Evolutionary conservation across 768 basidiomycete species (phyloP).

Genomic region (Russula earlei): DNA sequence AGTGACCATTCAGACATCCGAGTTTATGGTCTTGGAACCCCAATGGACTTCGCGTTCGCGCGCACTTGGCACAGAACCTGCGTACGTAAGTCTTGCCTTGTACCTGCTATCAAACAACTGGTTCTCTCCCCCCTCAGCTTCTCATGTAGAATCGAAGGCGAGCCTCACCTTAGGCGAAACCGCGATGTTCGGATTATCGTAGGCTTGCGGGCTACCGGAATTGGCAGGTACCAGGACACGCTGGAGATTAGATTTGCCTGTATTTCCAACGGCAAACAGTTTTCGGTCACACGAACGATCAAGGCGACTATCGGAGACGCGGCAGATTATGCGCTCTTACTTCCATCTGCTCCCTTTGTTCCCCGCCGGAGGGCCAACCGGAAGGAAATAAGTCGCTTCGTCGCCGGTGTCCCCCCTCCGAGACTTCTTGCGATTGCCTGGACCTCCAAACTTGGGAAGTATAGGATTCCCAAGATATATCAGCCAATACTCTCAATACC

Average conservation of each 20-base stretch:
- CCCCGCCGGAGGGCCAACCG: not conserved
- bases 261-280: not conserved
- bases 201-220: not conserved
- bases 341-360: not conserved
- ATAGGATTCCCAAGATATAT: not conserved
- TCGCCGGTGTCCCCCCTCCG: not conserved
- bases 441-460: not conserved
- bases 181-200: not conserved
- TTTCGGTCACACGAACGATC: not conserved
- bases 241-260: conserved; percentile 7
- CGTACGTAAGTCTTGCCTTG: not conserved
- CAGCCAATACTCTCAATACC: not conserved
- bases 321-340: not conserved
- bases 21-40: conserved; percentile 4
- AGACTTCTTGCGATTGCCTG: not conserved
- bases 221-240: conserved; percentile 5
- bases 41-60: not conserved
- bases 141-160: not conserved
- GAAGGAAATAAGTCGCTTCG: not conserved
- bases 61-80: not conserved
- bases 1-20: not conserved
- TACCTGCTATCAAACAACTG: not conserved
- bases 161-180: not conserved
- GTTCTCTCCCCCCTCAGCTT: not conserved
- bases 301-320: not conserved